phyloP scores from a whole-genome alignment of 768 basidiomycete species.

The Leccinum rimulosum region DNA sequence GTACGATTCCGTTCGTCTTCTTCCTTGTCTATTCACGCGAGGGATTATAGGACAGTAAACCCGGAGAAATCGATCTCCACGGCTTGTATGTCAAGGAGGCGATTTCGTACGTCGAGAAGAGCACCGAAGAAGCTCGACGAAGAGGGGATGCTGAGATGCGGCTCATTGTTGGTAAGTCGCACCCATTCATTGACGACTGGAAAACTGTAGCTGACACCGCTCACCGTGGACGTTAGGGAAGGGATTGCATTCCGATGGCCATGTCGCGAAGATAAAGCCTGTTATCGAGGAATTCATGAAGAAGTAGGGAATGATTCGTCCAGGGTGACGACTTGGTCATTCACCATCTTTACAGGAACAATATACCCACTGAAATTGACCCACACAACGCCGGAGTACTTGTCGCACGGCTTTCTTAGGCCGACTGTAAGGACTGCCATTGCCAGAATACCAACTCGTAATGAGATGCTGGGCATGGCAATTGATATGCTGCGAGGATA shows the following conservation, averaged over 20 bases:
- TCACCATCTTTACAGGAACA: slow-evolving; percentile 49
- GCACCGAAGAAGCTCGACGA: slow-evolving; percentile 63
- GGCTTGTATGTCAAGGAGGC: slow-evolving; percentile 95
- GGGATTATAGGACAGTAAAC: slow-evolving; percentile 53
- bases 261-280: slow-evolving; percentile 85
- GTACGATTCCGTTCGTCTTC: slow-evolving; percentile 18
- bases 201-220: neutral
- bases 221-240: slow-evolving; percentile 50
- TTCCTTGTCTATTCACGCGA: neutral
- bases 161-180: slow-evolving; percentile 77
- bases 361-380: slow-evolving; percentile 71
- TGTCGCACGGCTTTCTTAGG: slow-evolving; percentile 51
- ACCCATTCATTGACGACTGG: neutral
- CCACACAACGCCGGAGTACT: slow-evolving; percentile 82
- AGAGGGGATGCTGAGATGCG: slow-evolving; percentile 63
- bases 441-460: neutral
- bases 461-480: neutral
- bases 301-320: slow-evolving; percentile 47
- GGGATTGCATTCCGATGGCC: slow-evolving; percentile 77
- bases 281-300: slow-evolving; percentile 86
- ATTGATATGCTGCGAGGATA: neutral
- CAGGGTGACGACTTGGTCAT: neutral
- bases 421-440: neutral
- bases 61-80: slow-evolving; percentile 84
- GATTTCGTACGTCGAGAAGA: slow-evolving; percentile 65